A percentile compares a stretch with the other conserved stretches of the same genome.
phyloP scores from a whole-genome alignment of 1,139 yeast genomes.

The Geotrichum siamense region DNA sequence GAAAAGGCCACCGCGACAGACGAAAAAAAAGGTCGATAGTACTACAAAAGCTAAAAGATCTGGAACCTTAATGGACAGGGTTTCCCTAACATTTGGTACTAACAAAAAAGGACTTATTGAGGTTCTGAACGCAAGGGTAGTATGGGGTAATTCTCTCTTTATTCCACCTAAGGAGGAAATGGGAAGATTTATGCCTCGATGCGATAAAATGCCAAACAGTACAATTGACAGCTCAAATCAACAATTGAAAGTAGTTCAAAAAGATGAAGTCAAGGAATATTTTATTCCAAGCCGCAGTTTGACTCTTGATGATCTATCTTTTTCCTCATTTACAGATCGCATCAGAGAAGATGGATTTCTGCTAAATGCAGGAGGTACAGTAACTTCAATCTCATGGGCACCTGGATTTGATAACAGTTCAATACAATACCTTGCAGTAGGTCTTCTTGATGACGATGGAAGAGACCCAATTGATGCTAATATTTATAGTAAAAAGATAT shows the following conservation, averaged over 20 bases:
- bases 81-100: conserved; percentile 35
- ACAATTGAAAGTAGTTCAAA: not conserved
- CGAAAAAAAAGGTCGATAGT: conserved; percentile 1
- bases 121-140: conserved; percentile 33
- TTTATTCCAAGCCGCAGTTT: conserved; percentile 10
- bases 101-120: conserved; percentile 32
- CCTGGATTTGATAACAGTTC: conserved; percentile 27
- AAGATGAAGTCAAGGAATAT: conserved; percentile 1
- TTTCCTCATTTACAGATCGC: conserved; percentile 8
- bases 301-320: conserved; percentile 2
- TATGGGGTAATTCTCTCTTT: conserved; percentile 36
- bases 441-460: conserved; percentile 47
- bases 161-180: conserved; percentile 21
- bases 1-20: not conserved
- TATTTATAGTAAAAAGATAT: conserved; percentile 20
- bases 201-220: conserved; percentile 10
- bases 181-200: conserved; percentile 12
- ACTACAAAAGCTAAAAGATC: conserved; percentile 3
- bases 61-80: conserved; percentile 34
- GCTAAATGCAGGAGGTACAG: conserved; percentile 27
- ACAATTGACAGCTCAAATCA: not conserved
- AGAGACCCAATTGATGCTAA: conserved; percentile 31
- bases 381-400: conserved; percentile 28
- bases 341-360: conserved; percentile 17
- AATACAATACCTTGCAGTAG: conserved; percentile 46